Evolutionary conservation across 768 basidiomycete genomes (phyloP).

Genomic region (Kwoniella dejecticola): DNA sequence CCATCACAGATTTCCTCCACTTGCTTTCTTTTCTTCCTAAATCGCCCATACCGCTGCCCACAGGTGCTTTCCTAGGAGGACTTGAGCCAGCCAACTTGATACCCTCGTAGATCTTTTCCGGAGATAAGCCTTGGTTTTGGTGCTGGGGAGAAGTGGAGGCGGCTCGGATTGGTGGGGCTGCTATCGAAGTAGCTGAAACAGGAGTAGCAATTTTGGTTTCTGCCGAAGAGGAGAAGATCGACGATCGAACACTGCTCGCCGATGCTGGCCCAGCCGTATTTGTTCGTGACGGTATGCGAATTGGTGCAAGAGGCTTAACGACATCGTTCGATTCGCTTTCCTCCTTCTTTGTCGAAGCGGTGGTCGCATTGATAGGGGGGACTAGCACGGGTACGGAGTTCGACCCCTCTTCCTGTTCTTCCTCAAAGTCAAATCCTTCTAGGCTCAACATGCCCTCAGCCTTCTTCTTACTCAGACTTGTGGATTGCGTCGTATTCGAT

Average conservation of each 20-base stretch:
- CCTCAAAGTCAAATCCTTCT: conserved; percentile 39
- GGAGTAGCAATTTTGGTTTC: conserved; percentile 17
- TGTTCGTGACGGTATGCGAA: conserved; percentile 18
- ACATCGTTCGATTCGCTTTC: conserved; percentile 23
- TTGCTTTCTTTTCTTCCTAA: conserved; percentile 25
- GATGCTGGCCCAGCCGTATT: conserved; percentile 5
- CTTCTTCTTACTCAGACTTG: conserved; percentile 13
- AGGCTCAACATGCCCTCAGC: conserved; percentile 34
- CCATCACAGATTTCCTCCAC: conserved; percentile 40
- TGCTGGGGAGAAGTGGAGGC: background rate
- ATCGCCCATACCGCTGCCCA: conserved; percentile 14
- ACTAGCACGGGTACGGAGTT: background rate
- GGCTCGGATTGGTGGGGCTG: background rate
- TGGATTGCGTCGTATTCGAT: background rate
- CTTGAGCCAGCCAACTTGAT: conserved; percentile 23
- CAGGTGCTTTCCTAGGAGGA: conserved; percentile 25
- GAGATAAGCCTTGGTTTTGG: background rate
- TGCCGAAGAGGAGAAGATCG: conserved; percentile 7
- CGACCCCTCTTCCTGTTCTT: conserved; percentile 33
- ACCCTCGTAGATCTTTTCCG: conserved; percentile 10
- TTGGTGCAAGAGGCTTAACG: conserved; percentile 24
- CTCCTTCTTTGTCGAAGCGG: conserved; percentile 16
- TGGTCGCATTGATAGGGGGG: background rate
- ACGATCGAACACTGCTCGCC: conserved; percentile 8
- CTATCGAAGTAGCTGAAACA: conserved; percentile 11